Percentiles rank a stretch among this genome's conserved stretches.
Conservation (phyloP, 169 alveolate species). For the Babesia bigemina region DNA sequence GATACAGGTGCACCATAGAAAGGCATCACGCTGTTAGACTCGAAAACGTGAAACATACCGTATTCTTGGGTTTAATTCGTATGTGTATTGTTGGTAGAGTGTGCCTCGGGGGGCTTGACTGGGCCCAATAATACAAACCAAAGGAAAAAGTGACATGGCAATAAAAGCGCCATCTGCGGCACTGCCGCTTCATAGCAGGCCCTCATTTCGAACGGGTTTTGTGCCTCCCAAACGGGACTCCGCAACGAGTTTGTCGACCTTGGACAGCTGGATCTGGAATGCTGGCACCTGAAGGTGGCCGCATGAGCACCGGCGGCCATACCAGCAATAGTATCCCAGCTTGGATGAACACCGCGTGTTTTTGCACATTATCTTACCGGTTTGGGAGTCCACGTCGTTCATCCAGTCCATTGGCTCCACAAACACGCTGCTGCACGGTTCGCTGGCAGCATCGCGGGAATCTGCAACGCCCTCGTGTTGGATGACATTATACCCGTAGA, state of each 20-base stretch:
- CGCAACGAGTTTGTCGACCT: slow-evolving; percentile 52
- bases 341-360: slow-evolving; percentile 55
- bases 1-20: slow-evolving; percentile 3
- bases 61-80: no score
- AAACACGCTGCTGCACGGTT: slow-evolving; percentile 57
- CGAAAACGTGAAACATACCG: no score
- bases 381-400: slow-evolving; percentile 50
- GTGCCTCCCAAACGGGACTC: slow-evolving; percentile 28
- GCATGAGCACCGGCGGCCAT: slow-evolving; percentile 67
- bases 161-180: no score
- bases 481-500: slow-evolving; percentile 37
- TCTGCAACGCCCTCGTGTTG: slow-evolving; percentile 18
- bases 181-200: not conserved
- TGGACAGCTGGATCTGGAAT: slow-evolving; percentile 64
- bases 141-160: no score
- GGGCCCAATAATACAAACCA: no score
- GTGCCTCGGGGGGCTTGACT: no score
- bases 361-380: slow-evolving; percentile 59
- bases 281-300: slow-evolving; percentile 70
- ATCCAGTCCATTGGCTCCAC: slow-evolving; percentile 74
- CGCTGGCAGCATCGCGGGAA: not conserved
- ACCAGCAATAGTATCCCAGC: slow-evolving; percentile 64
- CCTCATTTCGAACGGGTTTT: slow-evolving; percentile 22
- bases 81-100: no score
- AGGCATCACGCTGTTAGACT: not conserved